Percentiles rank a stretch among this genome's conserved stretches.
Conservation (phyloP, 2,329 filamentous ascomycete species). For the Fusarium sp. region DNA sequence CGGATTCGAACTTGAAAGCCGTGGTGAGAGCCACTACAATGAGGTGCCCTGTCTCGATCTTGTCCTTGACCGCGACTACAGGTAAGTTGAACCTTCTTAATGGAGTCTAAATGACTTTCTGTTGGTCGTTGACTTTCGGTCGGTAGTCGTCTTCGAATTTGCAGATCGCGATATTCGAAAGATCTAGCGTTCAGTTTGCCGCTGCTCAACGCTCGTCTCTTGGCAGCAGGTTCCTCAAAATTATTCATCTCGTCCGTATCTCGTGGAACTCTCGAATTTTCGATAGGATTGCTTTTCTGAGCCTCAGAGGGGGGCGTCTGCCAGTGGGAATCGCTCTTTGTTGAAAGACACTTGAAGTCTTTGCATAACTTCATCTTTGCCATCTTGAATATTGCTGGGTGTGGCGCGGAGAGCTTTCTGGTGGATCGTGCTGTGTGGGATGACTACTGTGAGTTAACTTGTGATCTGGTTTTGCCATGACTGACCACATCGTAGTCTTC, state of each 20-base stretch:
- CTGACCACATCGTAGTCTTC: too few species aligned
- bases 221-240: neutral
- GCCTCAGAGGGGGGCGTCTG: neutral
- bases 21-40: neutral
- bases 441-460: too few species aligned
- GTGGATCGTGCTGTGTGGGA: too few species aligned
- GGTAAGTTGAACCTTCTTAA: neutral
- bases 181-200: neutral
- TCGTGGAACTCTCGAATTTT: neutral
- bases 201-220: neutral
- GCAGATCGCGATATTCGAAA: neutral
- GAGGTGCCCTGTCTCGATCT: fast-evolving
- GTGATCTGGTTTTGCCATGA: too few species aligned
- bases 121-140: too few species aligned
- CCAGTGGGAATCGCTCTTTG: neutral
- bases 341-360: neutral
- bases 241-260: neutral
- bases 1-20: neutral
- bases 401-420: neutral
- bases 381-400: neutral
- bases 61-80: neutral
- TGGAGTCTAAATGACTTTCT: too few species aligned
- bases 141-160: neutral
- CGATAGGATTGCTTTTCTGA: fast-evolving
- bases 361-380: neutral